Percentiles rank a stretch among this genome's conserved stretches.
Conservation (phyloP, 768 basidiomycete genomes). For the Multifurca ochricompacta region DNA sequence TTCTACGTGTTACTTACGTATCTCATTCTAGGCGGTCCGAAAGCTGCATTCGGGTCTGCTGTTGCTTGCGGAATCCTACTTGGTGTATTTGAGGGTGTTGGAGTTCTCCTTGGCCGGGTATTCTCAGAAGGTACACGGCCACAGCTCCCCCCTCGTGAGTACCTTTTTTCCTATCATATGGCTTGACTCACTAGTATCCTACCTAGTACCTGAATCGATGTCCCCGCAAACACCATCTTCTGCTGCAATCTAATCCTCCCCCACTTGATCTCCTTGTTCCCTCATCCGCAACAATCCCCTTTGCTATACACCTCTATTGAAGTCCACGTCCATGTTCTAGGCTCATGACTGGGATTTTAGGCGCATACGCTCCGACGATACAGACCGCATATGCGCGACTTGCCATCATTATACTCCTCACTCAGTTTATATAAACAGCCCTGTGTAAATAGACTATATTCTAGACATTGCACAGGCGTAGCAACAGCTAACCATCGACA, state of each 20-base stretch:
- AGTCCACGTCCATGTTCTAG: neutral
- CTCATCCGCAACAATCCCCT: neutral
- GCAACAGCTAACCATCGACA: neutral
- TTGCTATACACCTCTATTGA: neutral
- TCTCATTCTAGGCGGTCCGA: conserved; percentile 68
- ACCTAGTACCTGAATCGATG: conserved; percentile 18
- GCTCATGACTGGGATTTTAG: neutral
- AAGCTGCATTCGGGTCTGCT: conserved; percentile 84
- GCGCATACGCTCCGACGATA: neutral
- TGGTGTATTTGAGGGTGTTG: conserved; percentile 92
- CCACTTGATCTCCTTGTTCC: neutral
- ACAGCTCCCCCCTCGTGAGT: conserved; percentile 71
- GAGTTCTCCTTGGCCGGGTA: conserved; percentile 83
- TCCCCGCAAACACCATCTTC: conserved; percentile 14
- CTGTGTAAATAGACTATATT: conserved; percentile 14
- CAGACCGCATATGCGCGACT: neutral
- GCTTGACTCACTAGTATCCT: neutral
- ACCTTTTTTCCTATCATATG: neutral
- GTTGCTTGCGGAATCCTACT: conserved; percentile 93
- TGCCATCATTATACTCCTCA: conserved; percentile 1
- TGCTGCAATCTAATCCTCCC: conserved; percentile 7
- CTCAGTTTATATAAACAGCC: conserved; percentile 14
- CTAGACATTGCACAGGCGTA: conserved; percentile 1
- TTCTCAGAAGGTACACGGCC: conserved; percentile 79
- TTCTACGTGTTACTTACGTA: neutral